These are phyloP conservation scores for Nitzschia putrida DNA, from an alignment of 108 stramenopile genomes.

Conservation along the genomic window DNA sequence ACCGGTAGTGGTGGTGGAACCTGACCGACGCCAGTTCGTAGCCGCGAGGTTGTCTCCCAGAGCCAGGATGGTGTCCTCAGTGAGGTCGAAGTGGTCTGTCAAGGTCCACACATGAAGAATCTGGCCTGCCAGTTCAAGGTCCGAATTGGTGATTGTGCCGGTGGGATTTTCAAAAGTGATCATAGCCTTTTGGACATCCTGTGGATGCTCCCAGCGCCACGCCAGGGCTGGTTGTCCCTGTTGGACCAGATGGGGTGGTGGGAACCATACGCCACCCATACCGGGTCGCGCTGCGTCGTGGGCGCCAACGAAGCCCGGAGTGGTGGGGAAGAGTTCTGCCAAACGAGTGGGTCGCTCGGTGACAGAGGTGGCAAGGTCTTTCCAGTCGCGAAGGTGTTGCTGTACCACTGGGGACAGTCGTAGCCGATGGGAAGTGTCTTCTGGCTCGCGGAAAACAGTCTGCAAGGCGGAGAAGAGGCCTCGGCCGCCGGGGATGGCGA, in stretches of 20 bases:
- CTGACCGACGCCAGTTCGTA: constrained; percentile 15
- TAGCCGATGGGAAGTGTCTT: too few species aligned
- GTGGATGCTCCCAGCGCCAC: constrained; percentile 42
- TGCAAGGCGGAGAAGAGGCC: constrained; percentile 42
- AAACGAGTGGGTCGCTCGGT: constrained; percentile 38
- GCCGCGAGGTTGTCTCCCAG: background rate
- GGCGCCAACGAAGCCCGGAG: constrained; percentile 30
- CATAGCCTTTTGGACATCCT: constrained; percentile 13
- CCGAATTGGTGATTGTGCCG: constrained; percentile 47
- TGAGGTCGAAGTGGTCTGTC: background rate
- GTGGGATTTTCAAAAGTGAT: constrained; percentile 28
- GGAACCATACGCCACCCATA: constrained; percentile 45
- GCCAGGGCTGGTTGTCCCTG: constrained; percentile 34
- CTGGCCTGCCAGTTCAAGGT: constrained; percentile 40
- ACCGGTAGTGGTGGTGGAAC: constrained; percentile 12
- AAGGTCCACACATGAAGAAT: background rate
- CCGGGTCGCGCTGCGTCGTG: constrained; percentile 48
- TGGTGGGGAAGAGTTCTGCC: constrained; percentile 42
- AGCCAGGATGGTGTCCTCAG: constrained; percentile 1
- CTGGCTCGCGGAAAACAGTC: too few species aligned
- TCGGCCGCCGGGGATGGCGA: constrained; percentile 38
- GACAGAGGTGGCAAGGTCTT: too few species aligned
- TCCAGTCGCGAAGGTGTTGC: too few species aligned
- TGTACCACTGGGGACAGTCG: constrained; percentile 2
- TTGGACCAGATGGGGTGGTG: background rate